These are phyloP conservation scores for Emergomyces pasteurianus DNA, from an alignment of 2,329 filamentous ascomycete genomes.

Conservation along the genomic window DNA sequence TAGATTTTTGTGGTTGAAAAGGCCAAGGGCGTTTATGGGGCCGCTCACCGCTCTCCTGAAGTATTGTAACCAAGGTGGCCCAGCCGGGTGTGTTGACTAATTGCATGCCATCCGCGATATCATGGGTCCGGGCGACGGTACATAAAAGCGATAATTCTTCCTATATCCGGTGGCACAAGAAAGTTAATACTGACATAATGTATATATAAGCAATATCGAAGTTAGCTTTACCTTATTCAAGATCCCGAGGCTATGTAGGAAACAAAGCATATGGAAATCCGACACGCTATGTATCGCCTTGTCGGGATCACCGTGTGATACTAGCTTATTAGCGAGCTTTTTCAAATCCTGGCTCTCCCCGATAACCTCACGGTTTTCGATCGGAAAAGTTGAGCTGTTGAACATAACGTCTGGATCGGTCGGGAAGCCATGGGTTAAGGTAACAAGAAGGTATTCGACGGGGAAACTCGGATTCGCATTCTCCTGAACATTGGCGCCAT, in stretches of 20 bases:
- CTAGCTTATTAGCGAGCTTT: conserved; percentile 56
- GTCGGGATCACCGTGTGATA: conserved; percentile 49
- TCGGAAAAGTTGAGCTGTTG: conserved; percentile 59
- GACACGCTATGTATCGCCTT: conserved; percentile 60
- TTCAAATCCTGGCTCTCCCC: conserved; percentile 75
- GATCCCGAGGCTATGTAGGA: conserved; percentile 66
- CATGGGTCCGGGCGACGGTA: conserved; percentile 69
- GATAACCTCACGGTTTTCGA: conserved; percentile 81
- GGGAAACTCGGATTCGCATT: conserved; percentile 95
- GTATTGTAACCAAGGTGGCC: conserved; percentile 84
- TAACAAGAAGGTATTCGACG: conserved; percentile 91
- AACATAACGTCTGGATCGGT: conserved; percentile 67
- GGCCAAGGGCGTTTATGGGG: conserved; percentile 57
- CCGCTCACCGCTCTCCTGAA: conserved; percentile 96
- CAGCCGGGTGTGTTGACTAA: conserved; percentile 81
- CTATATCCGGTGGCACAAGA: conserved; percentile 36
- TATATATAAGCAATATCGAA: neutral
- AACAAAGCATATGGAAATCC: conserved; percentile 90
- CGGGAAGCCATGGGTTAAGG: conserved; percentile 92
- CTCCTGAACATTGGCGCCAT: conserved; percentile 89
- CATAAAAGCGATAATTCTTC: conserved; percentile 81
- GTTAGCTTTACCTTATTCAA: conserved; percentile 61
- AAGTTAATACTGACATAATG: neutral
- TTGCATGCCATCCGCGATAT: conserved; percentile 68
- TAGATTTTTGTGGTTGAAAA: conserved; percentile 28